phyloP scores from a whole-genome alignment of 1,284 basidiomycete species.

The Sporisorium sorghi region DNA sequence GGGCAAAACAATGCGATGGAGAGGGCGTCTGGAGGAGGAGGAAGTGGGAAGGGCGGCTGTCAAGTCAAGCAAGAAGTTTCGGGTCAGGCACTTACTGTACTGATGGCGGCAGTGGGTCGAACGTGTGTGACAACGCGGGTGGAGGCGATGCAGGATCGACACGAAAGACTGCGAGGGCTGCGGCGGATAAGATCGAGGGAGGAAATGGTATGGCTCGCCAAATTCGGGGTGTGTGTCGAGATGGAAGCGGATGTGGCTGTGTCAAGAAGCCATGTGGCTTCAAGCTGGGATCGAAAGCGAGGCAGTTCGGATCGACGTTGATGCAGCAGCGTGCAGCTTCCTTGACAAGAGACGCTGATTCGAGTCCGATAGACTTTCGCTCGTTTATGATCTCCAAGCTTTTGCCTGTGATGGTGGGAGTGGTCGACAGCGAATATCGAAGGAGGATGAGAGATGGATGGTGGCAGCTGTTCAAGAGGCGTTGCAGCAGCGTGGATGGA shows the following conservation, averaged over 20 bases:
- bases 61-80: background rate
- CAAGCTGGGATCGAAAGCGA: constrained; percentile 32
- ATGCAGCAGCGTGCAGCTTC: constrained; percentile 28
- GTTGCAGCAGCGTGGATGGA: constrained; percentile 3
- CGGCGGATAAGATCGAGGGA: constrained; percentile 4
- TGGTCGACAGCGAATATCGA: background rate
- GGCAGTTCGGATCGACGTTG: constrained; percentile 46
- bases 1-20: background rate
- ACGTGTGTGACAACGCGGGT: background rate
- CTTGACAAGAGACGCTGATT: too few species aligned
- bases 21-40: background rate
- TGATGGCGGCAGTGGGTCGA: background rate
- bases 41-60: background rate
- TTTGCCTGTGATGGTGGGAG: background rate
- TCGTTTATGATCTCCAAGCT: background rate
- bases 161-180: background rate
- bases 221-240: background rate
- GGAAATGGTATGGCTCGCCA: background rate
- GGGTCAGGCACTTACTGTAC: background rate
- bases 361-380: background rate
- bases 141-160: constrained; percentile 12
- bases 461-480: constrained; percentile 3
- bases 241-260: constrained; percentile 34
- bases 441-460: background rate
- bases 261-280: constrained; percentile 33